phyloP scores from a whole-genome alignment of 2,329 filamentous ascomycete species.

The Metarhizium sp. region DNA sequence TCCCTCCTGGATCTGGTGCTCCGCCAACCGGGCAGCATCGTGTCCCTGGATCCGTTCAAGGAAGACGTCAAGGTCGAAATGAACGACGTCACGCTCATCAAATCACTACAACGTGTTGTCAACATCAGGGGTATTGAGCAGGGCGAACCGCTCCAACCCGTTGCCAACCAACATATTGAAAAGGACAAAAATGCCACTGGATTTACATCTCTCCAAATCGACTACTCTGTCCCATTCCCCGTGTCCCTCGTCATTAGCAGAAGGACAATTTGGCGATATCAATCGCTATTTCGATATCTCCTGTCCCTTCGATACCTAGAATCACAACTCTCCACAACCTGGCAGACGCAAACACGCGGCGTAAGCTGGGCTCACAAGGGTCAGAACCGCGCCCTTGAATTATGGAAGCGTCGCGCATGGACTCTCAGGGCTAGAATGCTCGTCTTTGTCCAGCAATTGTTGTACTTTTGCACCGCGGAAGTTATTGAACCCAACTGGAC shows the following conservation, averaged over 20 bases:
- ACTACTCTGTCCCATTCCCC: constrained; percentile 91
- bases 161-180: constrained; percentile 58
- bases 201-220: constrained; percentile 86
- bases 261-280: constrained; percentile 94
- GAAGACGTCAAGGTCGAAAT: constrained; percentile 97
- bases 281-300: constrained; percentile 90
- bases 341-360: constrained; percentile 81
- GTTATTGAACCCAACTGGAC: constrained; percentile 98
- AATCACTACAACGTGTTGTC: constrained; percentile 90
- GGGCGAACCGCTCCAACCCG: constrained; percentile 69
- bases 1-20: constrained; percentile 92
- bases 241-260: constrained; percentile 91
- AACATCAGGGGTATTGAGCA: constrained; percentile 94
- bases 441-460: constrained; percentile 89
- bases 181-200: constrained; percentile 81
- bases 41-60: constrained; percentile 92
- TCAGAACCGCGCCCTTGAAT: constrained; percentile 63
- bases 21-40: constrained; percentile 90
- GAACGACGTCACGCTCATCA: constrained; percentile 88
- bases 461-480: constrained; percentile 95
- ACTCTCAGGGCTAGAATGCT: constrained; percentile 89
- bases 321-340: constrained; percentile 73
- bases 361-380: constrained; percentile 76
- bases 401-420: constrained; percentile 90
- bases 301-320: constrained; percentile 85